Evolutionary conservation across 331 rosid genomes (phyloP).

Genomic region (Rosa hybrid): DNA sequence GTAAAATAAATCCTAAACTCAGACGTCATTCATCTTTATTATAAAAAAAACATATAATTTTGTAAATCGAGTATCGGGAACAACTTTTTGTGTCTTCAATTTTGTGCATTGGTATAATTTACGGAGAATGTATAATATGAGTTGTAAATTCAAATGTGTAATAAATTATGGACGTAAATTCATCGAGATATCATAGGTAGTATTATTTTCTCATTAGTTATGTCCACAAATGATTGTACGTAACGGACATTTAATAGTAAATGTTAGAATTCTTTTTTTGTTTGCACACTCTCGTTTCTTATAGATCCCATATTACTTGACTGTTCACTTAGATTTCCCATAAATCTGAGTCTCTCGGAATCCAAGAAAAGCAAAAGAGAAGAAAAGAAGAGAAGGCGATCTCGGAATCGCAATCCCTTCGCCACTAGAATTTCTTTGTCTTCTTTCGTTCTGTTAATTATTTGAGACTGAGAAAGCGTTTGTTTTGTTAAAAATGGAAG

Average conservation of each 20-base stretch:
- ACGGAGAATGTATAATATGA: no score
- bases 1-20: no score
- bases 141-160: no score
- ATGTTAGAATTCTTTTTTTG: neutral
- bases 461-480: neutral
- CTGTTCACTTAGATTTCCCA: constrained; percentile 1
- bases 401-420: neutral
- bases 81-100: no score
- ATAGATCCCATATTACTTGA: neutral
- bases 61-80: no score
- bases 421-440: neutral
- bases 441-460: neutral
- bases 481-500: constrained; percentile 18
- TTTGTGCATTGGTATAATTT: no score
- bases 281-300: neutral
- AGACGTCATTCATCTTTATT: no score
- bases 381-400: neutral
- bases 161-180: no score
- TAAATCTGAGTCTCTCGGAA: constrained; percentile 21
- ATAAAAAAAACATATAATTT: no score
- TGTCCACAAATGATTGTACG: neutral
- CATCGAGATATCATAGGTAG: neutral
- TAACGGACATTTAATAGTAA: neutral
- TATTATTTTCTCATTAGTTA: neutral
- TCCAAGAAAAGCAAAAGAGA: constrained; percentile 18